Percentiles rank a stretch among this genome's conserved stretches.
Conservation (phyloP, 1,284 basidiomycete genomes). For the Bjerkandera adusta region DNA sequence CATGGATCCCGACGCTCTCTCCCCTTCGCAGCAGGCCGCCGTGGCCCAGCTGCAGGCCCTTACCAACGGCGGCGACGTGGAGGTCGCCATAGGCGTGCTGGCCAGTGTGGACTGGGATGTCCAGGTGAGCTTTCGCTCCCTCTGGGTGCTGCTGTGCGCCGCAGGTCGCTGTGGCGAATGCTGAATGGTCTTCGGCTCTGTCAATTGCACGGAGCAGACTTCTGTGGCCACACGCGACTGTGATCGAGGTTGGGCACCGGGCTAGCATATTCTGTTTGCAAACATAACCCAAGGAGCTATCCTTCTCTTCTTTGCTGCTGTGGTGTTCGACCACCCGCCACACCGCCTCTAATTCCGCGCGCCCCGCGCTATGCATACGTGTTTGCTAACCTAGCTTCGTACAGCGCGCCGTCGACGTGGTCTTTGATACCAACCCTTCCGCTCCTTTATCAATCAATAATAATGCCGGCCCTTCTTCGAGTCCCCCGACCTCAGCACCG, state of each 20-base stretch:
- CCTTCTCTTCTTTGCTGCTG: no score
- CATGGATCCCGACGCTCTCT: conserved; percentile 33
- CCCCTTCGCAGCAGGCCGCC: conserved; percentile 44
- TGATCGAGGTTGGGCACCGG: no score
- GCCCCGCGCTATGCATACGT: not conserved
- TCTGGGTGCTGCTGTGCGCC: no score
- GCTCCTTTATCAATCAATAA: conserved; percentile 20
- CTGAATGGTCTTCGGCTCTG: no score
- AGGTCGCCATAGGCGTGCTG: conserved; percentile 57
- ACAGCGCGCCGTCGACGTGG: conserved; percentile 58
- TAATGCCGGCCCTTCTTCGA: conserved; percentile 1
- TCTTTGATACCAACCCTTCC: conserved; percentile 44
- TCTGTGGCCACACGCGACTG: no score
- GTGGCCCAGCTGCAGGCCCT: conserved; percentile 53
- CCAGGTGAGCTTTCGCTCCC: conserved; percentile 38
- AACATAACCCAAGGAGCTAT: no score
- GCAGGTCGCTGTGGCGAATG: no score
- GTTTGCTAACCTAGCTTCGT: conserved; percentile 6
- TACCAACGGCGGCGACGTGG: conserved; percentile 55
- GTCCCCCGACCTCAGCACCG: conserved; percentile 15
- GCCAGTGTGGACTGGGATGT: conserved; percentile 67
- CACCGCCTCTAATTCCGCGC: no score
- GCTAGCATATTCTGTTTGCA: no score
- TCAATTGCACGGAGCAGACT: no score
- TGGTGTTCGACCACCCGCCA: no score